A percentile compares a stretch with the other conserved stretches of the same genome.
Evolutionary conservation across 768 basidiomycete species (phyloP).

Genomic region (Lentinula raphanica): DNA sequence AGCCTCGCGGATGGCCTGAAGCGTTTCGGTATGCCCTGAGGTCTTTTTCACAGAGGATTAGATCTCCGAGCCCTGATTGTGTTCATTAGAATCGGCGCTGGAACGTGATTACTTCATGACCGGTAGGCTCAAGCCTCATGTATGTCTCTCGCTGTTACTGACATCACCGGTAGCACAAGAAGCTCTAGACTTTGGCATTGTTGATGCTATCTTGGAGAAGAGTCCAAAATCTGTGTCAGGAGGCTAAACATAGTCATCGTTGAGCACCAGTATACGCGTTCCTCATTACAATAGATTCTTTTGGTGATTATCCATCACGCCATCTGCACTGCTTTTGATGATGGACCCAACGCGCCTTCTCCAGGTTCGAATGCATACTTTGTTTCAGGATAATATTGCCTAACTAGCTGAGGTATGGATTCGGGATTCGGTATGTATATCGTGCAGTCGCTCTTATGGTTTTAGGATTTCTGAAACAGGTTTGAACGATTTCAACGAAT

Average conservation of each 20-base stretch:
- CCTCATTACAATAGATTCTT: not conserved
- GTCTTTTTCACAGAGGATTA: conserved; percentile 9
- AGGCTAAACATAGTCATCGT: not conserved
- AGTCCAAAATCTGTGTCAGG: conserved; percentile 51
- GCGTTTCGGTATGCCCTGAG: conserved; percentile 64
- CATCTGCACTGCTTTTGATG: not conserved
- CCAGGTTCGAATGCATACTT: too few relatives aligned
- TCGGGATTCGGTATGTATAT: too few relatives aligned
- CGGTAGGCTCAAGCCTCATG: conserved; percentile 36
- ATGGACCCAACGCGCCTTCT: too few relatives aligned
- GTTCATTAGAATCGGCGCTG: conserved; percentile 69
- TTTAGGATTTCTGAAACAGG: too few relatives aligned
- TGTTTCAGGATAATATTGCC: too few relatives aligned
- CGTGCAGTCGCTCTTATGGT: too few relatives aligned
- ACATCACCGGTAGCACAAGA: conserved; percentile 58
- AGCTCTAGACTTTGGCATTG: conserved; percentile 86
- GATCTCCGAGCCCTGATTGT: conserved; percentile 12
- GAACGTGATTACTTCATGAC: conserved; percentile 98
- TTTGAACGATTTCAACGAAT: too few relatives aligned
- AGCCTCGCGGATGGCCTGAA: conserved; percentile 53
- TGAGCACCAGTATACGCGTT: not conserved
- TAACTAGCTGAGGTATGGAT: too few relatives aligned
- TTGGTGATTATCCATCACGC: not conserved
- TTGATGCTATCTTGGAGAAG: conserved; percentile 86
- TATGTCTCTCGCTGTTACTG: conserved; percentile 16